Percentiles rank a stretch among this genome's conserved stretches.
Evolutionary conservation across 306 rosid genomes (phyloP).

Genomic region (Castanea crenata): DNA sequence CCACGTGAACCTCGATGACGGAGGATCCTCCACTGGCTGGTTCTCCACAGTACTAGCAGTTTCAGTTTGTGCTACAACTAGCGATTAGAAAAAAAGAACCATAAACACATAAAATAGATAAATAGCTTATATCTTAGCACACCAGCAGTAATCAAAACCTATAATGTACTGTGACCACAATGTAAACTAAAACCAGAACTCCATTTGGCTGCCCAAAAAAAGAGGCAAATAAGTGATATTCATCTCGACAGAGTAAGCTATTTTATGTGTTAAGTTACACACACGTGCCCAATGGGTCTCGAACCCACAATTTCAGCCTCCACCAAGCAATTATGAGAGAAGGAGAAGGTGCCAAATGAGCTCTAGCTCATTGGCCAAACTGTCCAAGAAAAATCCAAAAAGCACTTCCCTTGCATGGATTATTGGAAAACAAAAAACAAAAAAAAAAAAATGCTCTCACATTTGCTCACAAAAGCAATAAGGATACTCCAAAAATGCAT

Average conservation of each 20-base stretch:
- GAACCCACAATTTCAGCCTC: too few species aligned
- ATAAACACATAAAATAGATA: not conserved
- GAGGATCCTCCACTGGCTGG: conserved; percentile 79
- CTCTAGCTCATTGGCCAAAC: too few species aligned
- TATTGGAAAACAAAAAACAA: not conserved
- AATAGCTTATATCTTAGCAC: conserved; percentile 15
- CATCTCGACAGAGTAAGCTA: not conserved
- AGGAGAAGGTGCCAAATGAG: too few species aligned
- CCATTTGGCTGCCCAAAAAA: not conserved
- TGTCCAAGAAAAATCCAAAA: not conserved
- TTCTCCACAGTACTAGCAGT: conserved; percentile 61
- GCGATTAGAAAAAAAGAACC: conserved; percentile 19
- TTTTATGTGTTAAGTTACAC: too few species aligned
- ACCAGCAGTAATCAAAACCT: conserved; percentile 12
- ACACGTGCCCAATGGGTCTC: too few species aligned
- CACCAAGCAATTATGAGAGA: too few species aligned
- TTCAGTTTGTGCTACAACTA: conserved; percentile 73
- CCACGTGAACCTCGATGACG: conserved; percentile 77
- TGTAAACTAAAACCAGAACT: conserved; percentile 5
- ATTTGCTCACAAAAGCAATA: not conserved
- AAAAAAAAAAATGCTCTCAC: not conserved
- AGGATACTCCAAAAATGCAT: not conserved
- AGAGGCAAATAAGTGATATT: not conserved
- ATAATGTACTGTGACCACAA: not conserved
- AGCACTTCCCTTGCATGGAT: not conserved